Base-by-base conservation (phyloP, 208 protist genomes). In the Novymonas esmeraldas region DNA sequence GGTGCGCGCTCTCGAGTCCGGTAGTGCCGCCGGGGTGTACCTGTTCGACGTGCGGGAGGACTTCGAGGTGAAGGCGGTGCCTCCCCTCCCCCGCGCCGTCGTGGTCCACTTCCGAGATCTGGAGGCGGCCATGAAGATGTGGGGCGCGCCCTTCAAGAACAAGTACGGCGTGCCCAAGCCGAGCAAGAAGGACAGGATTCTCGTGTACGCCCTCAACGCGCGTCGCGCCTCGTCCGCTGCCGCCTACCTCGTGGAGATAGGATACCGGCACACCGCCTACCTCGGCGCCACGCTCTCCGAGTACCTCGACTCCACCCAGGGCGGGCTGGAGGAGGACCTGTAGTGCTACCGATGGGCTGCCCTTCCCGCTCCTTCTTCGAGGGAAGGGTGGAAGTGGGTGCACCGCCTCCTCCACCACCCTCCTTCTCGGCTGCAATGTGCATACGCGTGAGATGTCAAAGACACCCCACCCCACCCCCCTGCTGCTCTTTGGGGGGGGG, bases 11-110 rank as follows among this genome's bases (percentile, higher is more conserved):
- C 76, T 85, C 54, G 56, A 64, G 20, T 79, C 82, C 18, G 78
- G 78, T 11, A 60, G 71, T 18, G 67, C 54, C 1, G 49, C 41
- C 22, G 75, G 81, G 56, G 70, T 86, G 1, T 81, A 75, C 54
- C 79, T 93, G 41, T 56, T 93, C 26, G 84, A 93, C 50, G 76
- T 87, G 16, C 81, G 87, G 3, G 83, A 90, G 34, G 62, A 63
- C 18, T 83, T 83, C 61, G 87, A 93, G 56, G 68, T 83, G 10
- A 61, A 80, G 6, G 46, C 69, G 11, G 62, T 84, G 51, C 68
- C 73, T 10, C 65, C 76, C 28, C 76, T 93, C 20, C 76, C 78
- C 7, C 80, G 78, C 14, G 82, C 84, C 6, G 18, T 89, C 22
- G 70, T 87, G 59, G 82, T 93, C 16, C 75, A 82, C 5, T 73